Percentiles rank a stretch among this genome's conserved stretches.
Evolutionary conservation across 2,329 filamentous ascomycete species (phyloP).

Genomic region (Penicillium nordicum): DNA sequence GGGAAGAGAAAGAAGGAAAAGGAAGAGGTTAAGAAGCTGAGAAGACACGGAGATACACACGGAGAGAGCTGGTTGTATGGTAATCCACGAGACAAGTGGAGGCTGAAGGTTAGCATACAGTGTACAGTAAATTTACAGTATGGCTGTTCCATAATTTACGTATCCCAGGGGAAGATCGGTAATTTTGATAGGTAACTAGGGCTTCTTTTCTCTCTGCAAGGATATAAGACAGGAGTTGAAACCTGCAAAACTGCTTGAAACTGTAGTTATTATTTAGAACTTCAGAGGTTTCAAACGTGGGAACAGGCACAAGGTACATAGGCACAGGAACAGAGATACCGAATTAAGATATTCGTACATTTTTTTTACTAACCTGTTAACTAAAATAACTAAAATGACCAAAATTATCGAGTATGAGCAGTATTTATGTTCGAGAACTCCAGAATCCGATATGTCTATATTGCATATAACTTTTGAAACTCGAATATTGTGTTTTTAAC

Average conservation of each 20-base stretch:
- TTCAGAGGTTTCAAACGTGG: neutral
- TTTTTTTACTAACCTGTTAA: no score
- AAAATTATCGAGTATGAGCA: neutral
- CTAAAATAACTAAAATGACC: neutral
- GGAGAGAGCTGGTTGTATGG: conserved; percentile 22
- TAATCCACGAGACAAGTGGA: conserved; percentile 23
- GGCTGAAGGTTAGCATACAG: conserved; percentile 17
- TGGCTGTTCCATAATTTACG: neutral
- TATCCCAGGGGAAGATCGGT: neutral
- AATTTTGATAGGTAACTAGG: conserved; percentile 1
- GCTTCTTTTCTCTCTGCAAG: conserved; percentile 7
- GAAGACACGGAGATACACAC: conserved; percentile 28
- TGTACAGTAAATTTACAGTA: conserved; percentile 6
- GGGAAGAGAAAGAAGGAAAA: conserved; percentile 33
- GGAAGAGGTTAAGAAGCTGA: conserved; percentile 21
- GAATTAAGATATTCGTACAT: neutral
- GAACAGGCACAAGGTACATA: neutral
- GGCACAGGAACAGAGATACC: neutral
- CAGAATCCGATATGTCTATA: neutral
- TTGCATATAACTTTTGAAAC: conserved; percentile 6
- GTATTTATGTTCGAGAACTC: neutral
- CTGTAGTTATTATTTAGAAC: neutral
- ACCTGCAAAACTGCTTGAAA: conserved; percentile 3
- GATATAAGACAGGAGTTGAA: conserved; percentile 9
- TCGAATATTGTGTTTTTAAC: conserved; percentile 16